Conservation (phyloP, 257 asterid genomes). For the Ophiorrhiza pumila region DNA sequence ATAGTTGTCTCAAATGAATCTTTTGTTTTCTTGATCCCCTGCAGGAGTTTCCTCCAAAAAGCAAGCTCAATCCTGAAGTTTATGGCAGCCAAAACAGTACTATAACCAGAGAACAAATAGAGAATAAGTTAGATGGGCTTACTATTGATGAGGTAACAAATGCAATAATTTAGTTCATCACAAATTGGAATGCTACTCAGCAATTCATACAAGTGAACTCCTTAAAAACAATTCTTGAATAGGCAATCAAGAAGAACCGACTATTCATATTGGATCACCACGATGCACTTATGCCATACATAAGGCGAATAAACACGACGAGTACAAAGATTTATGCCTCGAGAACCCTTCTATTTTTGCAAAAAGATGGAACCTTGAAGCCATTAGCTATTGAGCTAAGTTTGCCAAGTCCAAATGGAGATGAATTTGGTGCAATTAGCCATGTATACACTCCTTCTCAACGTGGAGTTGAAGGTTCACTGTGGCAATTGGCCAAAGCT, state of each 20-base stretch:
- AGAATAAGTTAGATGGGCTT: constrained; percentile 44
- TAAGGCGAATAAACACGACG: constrained; percentile 54
- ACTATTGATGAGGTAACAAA: constrained; percentile 45
- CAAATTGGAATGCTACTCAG: neutral
- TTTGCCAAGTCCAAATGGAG: constrained; percentile 66
- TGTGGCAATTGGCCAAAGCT: constrained; percentile 86
- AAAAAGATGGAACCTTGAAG: constrained; percentile 54
- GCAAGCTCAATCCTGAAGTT: constrained; percentile 49
- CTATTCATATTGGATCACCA: constrained; percentile 69
- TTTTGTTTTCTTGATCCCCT: neutral
- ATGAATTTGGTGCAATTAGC: constrained; percentile 51
- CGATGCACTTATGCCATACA: constrained; percentile 58
- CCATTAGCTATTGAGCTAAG: constrained; percentile 79
- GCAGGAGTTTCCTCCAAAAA: constrained; percentile 73
- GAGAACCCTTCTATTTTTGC: constrained; percentile 63
- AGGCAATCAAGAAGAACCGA: constrained; percentile 51
- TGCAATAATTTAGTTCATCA: neutral
- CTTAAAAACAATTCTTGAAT: neutral
- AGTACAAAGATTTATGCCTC: constrained; percentile 61
- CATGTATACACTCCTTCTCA: constrained; percentile 55
- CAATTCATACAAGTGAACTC: neutral
- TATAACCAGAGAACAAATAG: constrained; percentile 46
- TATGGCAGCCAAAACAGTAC: constrained; percentile 62
- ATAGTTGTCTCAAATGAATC: neutral
- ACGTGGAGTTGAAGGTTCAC: constrained; percentile 47